A percentile compares a stretch with the other conserved stretches of the same genome.
These are phyloP conservation scores for Ceratocystis ficicola DNA, from an alignment of 2,329 filamentous ascomycete genomes.

Conservation along the genomic window DNA sequence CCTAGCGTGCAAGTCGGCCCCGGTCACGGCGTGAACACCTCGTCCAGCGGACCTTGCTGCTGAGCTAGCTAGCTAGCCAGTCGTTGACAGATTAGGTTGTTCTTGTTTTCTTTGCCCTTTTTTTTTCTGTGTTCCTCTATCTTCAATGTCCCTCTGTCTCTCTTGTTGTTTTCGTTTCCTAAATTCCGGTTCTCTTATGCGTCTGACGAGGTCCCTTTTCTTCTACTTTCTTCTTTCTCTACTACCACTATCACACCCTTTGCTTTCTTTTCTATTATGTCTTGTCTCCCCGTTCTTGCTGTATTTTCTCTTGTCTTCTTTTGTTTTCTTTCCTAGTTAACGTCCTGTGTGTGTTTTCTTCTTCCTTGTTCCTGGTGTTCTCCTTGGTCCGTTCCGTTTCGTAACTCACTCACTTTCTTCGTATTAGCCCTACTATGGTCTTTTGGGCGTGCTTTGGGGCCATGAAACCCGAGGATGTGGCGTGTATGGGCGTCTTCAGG, in stretches of 20 bases:
- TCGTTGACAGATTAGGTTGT: background rate
- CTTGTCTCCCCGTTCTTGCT: background rate
- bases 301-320: background rate
- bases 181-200: slow-evolving; percentile 16
- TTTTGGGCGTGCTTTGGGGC: background rate
- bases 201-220: slow-evolving; percentile 11
- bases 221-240: slow-evolving; percentile 15
- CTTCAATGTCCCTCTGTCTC: slow-evolving; percentile 15
- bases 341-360: background rate
- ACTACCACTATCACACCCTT: background rate
- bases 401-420: background rate
- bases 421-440: background rate
- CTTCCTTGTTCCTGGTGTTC: background rate
- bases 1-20: slow-evolving; percentile 91
- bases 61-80: slow-evolving; percentile 38
- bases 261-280: background rate
- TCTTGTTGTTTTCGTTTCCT: slow-evolving; percentile 5
- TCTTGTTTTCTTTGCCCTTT: background rate
- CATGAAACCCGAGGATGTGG: no score
- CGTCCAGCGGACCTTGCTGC: slow-evolving; percentile 79
- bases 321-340: background rate
- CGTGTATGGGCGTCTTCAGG: no score
- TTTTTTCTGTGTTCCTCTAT: slow-evolving; percentile 7
- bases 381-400: background rate
- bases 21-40: slow-evolving; percentile 84